Percentiles rank a stretch among this genome's conserved stretches.
phyloP scores from a whole-genome alignment of 2,329 filamentous ascomycete species.

The Cladophialophora carrionii region DNA sequence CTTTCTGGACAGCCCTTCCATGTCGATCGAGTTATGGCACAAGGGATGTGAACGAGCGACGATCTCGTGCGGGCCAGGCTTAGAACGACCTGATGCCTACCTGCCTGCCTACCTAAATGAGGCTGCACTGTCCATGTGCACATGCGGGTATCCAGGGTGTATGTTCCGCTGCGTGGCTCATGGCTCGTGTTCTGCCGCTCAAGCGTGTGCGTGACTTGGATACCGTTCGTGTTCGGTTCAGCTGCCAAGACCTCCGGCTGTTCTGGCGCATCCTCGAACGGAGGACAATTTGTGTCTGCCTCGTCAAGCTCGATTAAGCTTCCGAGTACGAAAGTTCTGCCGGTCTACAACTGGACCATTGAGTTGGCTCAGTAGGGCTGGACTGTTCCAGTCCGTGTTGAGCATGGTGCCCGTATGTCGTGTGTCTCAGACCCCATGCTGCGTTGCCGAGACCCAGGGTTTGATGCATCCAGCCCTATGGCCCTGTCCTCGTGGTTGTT shows the following conservation, averaged over 20 bases:
- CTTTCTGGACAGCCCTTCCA: not conserved
- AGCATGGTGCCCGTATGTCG: not conserved
- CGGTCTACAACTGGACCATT: not conserved
- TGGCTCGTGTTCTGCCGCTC: not conserved
- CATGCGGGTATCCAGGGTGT: not conserved
- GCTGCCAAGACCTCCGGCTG: conserved; percentile 6
- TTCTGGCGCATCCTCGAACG: not conserved
- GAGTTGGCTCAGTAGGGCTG: not conserved
- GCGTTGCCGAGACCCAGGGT: not conserved
- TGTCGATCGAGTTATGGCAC: too few species aligned
- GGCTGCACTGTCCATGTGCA: not conserved
- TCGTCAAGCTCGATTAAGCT: conserved; percentile 1
- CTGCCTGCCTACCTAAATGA: not conserved
- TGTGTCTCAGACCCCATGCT: not conserved
- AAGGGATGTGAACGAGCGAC: not conserved
- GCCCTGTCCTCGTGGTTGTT: not conserved
- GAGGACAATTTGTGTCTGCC: not conserved
- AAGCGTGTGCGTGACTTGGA: not conserved
- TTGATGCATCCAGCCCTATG: not conserved
- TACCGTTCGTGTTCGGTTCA: conserved; percentile 1
- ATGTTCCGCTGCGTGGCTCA: not conserved
- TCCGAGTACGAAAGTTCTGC: conserved; percentile 7
- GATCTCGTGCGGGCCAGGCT: not conserved
- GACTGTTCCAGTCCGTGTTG: not conserved
- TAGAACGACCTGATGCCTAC: not conserved